A percentile compares a stretch with the other conserved stretches of the same genome.
Conservation (phyloP, 805 yeast species). For the Maudiozyma barnettii region DNA sequence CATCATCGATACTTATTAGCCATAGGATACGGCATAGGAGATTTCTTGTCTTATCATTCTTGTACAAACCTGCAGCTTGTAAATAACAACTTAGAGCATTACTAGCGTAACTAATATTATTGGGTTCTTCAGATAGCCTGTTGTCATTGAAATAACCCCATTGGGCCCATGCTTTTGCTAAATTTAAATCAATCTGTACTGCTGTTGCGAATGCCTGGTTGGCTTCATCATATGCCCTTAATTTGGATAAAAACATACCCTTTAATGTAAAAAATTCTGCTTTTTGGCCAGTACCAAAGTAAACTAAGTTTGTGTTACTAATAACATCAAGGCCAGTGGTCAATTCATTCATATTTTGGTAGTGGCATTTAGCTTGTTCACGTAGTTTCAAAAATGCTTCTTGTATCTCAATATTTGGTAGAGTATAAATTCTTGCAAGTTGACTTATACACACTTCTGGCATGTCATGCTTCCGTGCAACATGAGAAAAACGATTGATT, state of each 20-base stretch:
- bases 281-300: conserved; percentile 94
- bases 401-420: conserved; percentile 96
- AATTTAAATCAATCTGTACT: conserved; percentile 85
- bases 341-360: conserved; percentile 81
- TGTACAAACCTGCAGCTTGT: conserved; percentile 95
- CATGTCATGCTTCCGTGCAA: conserved; percentile 93
- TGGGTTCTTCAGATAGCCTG: conserved; percentile 73
- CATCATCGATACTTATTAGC: conserved; percentile 87
- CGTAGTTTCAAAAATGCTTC: conserved; percentile 92
- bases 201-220: conserved; percentile 97
- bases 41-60: conserved; percentile 83
- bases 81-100: conserved; percentile 92
- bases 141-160: conserved; percentile 96
- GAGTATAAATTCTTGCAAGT: conserved; percentile 82
- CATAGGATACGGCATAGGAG: conserved; percentile 83
- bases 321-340: conserved; percentile 95
- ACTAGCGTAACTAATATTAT: conserved; percentile 73
- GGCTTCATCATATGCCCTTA: conserved; percentile 88
- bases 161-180: conserved; percentile 99
- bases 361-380: conserved; percentile 96
- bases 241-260: conserved; percentile 93
- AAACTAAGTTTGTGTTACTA: conserved; percentile 89
- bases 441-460: conserved; percentile 93
- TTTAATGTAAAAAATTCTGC: conserved; percentile 96
- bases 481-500: conserved; percentile 95